Conservation (phyloP, 257 asterid genomes). For the Plantago major region DNA sequence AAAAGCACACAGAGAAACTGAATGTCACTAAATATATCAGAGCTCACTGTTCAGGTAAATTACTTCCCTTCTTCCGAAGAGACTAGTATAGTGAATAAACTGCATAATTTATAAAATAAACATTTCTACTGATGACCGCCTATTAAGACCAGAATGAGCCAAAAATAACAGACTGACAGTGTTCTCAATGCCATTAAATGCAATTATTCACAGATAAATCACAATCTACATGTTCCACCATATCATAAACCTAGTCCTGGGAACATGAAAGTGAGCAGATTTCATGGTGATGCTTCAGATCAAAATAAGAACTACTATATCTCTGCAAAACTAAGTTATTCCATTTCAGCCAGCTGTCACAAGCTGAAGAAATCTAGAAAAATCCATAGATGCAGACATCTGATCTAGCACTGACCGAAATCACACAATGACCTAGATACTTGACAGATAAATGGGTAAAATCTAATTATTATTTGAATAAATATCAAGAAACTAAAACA, state of each 20-base stretch:
- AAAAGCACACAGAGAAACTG: slow-evolving; percentile 11
- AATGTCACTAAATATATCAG: background rate
- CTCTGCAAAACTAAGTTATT: too few species aligned
- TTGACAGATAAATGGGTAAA: background rate
- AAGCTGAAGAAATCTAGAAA: slow-evolving; percentile 12
- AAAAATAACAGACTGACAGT: background rate
- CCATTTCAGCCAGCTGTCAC: slow-evolving; percentile 3
- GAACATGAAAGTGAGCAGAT: too few species aligned
- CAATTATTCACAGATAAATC: too few species aligned
- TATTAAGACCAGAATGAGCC: background rate
- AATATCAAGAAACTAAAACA: too few species aligned
- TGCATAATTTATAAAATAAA: slow-evolving; percentile 12
- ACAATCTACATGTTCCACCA: too few species aligned
- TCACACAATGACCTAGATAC: slow-evolving; percentile 14
- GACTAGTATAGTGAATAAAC: slow-evolving; percentile 7
- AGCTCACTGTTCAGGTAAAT: background rate
- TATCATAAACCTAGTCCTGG: too few species aligned
- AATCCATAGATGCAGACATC: background rate
- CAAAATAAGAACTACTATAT: too few species aligned
- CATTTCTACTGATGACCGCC: background rate
- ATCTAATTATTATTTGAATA: too few species aligned
- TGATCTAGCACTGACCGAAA: slow-evolving; percentile 7
- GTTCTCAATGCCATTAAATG: too few species aligned
- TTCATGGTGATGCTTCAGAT: too few species aligned
- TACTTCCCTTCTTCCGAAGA: slow-evolving; percentile 5